These are phyloP conservation scores for Schizochytrium sp. DNA, from an alignment of 108 stramenopile species.

Conservation along the genomic window DNA sequence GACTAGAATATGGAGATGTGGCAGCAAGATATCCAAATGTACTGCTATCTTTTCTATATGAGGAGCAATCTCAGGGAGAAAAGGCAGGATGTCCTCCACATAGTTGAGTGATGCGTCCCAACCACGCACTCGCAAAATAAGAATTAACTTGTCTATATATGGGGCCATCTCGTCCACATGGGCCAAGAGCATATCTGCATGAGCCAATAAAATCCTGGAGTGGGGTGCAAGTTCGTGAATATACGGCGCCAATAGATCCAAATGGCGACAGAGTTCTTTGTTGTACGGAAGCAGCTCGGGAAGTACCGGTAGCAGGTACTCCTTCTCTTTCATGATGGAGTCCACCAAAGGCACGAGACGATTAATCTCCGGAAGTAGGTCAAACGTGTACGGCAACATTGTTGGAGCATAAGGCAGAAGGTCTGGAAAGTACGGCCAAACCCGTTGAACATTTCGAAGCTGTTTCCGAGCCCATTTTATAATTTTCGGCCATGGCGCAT, in stretches of 20 bases:
- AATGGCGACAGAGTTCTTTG: not conserved
- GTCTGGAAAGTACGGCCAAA: not conserved
- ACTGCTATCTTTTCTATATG: not conserved
- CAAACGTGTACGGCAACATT: not conserved
- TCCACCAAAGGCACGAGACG: conserved; percentile 12
- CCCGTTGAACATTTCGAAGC: not conserved
- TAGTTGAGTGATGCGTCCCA: conserved; percentile 43
- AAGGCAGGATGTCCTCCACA: not conserved
- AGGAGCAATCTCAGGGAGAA: not conserved
- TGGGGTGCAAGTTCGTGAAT: conserved; percentile 41
- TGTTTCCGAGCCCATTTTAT: not conserved
- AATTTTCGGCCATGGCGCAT: not conserved
- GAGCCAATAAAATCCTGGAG: not conserved
- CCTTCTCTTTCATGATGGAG: conserved; percentile 42
- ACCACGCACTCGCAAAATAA: conserved; percentile 9
- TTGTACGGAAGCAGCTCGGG: not conserved
- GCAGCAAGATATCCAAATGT: not conserved
- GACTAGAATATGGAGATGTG: conserved; percentile 45
- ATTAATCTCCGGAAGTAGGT: not conserved
- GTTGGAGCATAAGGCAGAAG: not conserved
- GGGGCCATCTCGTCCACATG: conserved; percentile 1
- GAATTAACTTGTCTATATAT: not conserved
- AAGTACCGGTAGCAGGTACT: conserved; percentile 25
- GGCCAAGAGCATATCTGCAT: not conserved
- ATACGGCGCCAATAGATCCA: conserved; percentile 44